Base-by-base conservation (phyloP, 176 grass and related monocot species). In the Oryza australiensis region DNA sequence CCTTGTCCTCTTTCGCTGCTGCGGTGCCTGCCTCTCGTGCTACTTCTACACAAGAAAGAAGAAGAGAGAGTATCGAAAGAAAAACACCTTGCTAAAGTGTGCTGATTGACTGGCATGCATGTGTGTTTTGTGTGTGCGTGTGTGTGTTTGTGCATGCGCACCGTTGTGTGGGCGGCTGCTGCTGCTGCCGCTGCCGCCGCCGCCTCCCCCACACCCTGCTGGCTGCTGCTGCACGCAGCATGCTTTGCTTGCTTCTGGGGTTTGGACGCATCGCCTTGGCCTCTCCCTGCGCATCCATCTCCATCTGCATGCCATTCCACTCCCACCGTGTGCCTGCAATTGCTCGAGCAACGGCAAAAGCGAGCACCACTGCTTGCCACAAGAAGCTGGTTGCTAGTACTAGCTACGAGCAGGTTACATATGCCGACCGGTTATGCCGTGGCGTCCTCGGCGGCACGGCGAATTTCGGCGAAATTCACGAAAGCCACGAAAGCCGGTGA, bases 201-300 rank as follows among this genome's bases (percentile, higher is more conserved):
- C 0, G 22, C 35, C 37, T 46, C 69, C 69, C 81, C 81, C 81
- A 75, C 62, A 64, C 70, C 81, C 28, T 83, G 70, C 41, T 38
- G 63, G 70, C 28, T 83, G 70, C 41, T 38, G 63, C 38, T 37
- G 35, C 35, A 32, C 8, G 35, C 35, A 1, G 35, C 35, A 20
- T 22, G 49, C 49, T 7, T 5, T 14, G 60, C 73, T 48, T 37
- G 49, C 28, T 16, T 62, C 83, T 83, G 79, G 88, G 79, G 79
- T 62, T 86, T 86, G 79, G 88, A 86, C 79, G 18, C 35, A 79
- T 62, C 76, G 73, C 60, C 45, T 62, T 86, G 79, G 83, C 78
- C 23, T 76, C 63, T 88, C 62, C 5, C 26, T 35, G 35, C 35
- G 8, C n/a, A n/a, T n/a, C n/a, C n/a, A n/a, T n/a, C n/a, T 37